These are phyloP conservation scores for Talaromyces proteolyticus DNA, from an alignment of 495 filamentous ascomycete genomes.

Conservation along the genomic window DNA sequence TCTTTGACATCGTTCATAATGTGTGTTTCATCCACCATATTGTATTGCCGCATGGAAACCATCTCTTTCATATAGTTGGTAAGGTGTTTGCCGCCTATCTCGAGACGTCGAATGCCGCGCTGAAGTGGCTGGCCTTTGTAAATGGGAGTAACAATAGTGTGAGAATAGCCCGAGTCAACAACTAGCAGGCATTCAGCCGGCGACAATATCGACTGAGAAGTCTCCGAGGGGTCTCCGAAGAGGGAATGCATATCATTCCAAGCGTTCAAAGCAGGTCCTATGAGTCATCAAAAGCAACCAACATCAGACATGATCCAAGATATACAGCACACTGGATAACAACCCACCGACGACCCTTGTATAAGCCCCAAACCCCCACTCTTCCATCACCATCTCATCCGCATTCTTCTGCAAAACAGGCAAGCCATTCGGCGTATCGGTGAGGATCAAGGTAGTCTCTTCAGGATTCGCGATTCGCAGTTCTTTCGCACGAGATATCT, in stretches of 20 bases:
- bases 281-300: conserved; percentile 6
- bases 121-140: conserved; percentile 77
- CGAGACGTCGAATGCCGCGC: conserved; percentile 74
- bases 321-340: background rate
- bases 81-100: conserved; percentile 86
- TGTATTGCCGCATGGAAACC: conserved; percentile 84
- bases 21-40: conserved; percentile 88
- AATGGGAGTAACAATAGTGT: conserved; percentile 87
- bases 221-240: conserved; percentile 40
- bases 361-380: conserved; percentile 91
- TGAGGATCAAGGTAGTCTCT: conserved; percentile 75
- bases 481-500: conserved; percentile 45
- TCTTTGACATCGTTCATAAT: conserved; percentile 97
- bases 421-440: conserved; percentile 87
- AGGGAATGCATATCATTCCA: conserved; percentile 73
- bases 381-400: conserved; percentile 96
- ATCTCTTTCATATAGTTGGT: conserved; percentile 93
- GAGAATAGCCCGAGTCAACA: conserved; percentile 88
- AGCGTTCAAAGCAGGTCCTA: conserved; percentile 69
- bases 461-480: conserved; percentile 45
- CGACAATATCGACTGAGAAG: conserved; percentile 20
- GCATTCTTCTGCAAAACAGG: conserved; percentile 77
- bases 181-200: conserved; percentile 81
- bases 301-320: background rate
- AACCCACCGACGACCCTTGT: conserved; percentile 56